phyloP scores from a whole-genome alignment of 768 basidiomycete genomes.

The Tylopilus balloui region DNA sequence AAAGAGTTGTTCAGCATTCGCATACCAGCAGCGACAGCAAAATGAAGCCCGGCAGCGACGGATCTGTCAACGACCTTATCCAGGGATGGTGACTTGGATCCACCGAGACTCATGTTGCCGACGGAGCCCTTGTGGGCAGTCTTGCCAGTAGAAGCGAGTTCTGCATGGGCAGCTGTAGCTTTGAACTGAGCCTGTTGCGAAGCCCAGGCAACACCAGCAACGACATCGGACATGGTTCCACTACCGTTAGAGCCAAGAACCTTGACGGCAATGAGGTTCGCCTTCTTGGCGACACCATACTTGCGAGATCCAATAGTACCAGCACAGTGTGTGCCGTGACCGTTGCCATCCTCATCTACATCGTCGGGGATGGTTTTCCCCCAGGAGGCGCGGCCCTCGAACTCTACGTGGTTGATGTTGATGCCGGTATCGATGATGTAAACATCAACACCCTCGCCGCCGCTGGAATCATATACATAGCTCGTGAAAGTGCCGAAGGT shows the following conservation, averaged over 20 bases:
- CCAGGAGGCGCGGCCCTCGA: slow-evolving; percentile 88
- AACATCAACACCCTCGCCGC: slow-evolving; percentile 93
- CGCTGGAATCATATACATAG: slow-evolving; percentile 66
- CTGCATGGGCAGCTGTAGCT: slow-evolving; percentile 56
- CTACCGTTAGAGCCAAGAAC: slow-evolving; percentile 92
- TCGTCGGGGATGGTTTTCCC: slow-evolving; percentile 93
- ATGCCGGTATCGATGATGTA: slow-evolving; percentile 89
- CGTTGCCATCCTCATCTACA: slow-evolving; percentile 86
- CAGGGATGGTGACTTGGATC: slow-evolving; percentile 83
- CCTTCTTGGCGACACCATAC: slow-evolving; percentile 95
- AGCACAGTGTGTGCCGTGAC: slow-evolving; percentile 93
- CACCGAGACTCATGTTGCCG: slow-evolving; percentile 96
- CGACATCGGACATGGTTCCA: slow-evolving; percentile 92
- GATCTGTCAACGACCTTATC: slow-evolving; percentile 84
- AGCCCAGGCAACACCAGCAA: slow-evolving; percentile 85
- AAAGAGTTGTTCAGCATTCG: slow-evolving; percentile 8
- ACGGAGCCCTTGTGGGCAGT: slow-evolving; percentile 91
- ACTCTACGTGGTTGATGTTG: slow-evolving; percentile 79
- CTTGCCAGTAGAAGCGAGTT: slow-evolving; percentile 68
- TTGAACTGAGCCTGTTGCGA: slow-evolving; percentile 48
- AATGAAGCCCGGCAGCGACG: slow-evolving; percentile 82
- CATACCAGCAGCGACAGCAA: slow-evolving; percentile 92
- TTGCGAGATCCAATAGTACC: slow-evolving; percentile 92
- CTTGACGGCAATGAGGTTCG: slow-evolving; percentile 86
- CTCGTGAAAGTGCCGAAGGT: slow-evolving; percentile 77